These are phyloP conservation scores for Apiotrichum mycotoxinovorans DNA, from an alignment of 1,284 basidiomycete species.

Conservation along the genomic window DNA sequence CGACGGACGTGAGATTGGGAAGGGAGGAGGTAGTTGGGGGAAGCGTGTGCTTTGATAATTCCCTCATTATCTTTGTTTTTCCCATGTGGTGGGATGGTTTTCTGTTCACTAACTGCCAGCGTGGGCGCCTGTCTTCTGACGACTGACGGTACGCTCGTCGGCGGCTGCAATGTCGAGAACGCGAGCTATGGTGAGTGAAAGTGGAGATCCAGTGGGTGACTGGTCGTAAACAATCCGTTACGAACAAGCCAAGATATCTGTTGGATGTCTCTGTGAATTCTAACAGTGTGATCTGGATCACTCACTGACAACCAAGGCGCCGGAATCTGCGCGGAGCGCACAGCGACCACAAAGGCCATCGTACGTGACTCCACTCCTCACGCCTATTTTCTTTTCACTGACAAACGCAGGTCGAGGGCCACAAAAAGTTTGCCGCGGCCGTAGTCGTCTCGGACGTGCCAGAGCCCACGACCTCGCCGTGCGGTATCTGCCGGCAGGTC, in stretches of 20 bases:
- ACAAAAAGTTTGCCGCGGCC: conserved; percentile 62
- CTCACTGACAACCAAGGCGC: conserved; percentile 37
- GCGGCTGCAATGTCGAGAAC: conserved; percentile 85
- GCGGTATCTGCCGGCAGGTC: conserved; percentile 87
- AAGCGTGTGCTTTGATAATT: too few species aligned
- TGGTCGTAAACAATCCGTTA: too few species aligned
- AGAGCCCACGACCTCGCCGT: conserved; percentile 64
- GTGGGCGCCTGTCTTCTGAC: conserved; percentile 80
- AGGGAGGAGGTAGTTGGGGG: too few species aligned
- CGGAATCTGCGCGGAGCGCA: conserved; percentile 79
- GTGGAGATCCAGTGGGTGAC: too few species aligned
- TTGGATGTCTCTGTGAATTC: neutral
- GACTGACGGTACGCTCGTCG: conserved; percentile 66
- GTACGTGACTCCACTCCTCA: neutral
- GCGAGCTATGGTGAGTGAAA: conserved; percentile 77
- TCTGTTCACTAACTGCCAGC: conserved; percentile 19
- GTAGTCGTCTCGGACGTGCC: conserved; percentile 73
- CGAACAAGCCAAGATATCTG: too few species aligned
- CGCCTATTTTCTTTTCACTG: neutral
- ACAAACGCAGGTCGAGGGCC: conserved; percentile 65
- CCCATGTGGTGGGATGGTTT: too few species aligned
- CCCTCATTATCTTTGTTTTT: too few species aligned
- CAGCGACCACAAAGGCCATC: conserved; percentile 57
- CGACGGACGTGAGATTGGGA: too few species aligned
- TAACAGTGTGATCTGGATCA: too few species aligned